Evolutionary conservation across 2,329 filamentous ascomycete species (phyloP).

Genomic region (Cladobotryum mycophilum): DNA sequence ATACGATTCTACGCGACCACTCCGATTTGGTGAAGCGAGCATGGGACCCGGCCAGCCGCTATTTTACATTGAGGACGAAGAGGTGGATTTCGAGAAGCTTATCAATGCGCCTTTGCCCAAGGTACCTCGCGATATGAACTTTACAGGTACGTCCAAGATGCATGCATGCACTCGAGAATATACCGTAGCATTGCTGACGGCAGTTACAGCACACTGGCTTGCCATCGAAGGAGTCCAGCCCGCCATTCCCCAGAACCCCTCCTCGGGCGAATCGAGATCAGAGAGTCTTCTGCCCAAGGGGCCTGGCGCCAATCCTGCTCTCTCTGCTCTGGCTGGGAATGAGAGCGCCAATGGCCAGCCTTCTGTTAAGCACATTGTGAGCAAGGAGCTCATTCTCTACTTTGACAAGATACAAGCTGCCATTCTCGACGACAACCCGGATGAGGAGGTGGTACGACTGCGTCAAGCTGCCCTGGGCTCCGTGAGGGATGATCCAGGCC

Average conservation of each 20-base stretch:
- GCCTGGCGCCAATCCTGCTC: conserved; percentile 75
- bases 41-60: conserved; percentile 89
- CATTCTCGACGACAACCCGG: conserved; percentile 79
- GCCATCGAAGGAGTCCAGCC: conserved; percentile 97
- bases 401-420: conserved; percentile 93
- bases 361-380: conserved; percentile 90
- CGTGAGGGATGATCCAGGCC: conserved; percentile 78
- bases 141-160: conserved; percentile 60
- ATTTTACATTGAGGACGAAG: conserved; percentile 97
- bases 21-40: conserved; percentile 90
- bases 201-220: conserved; percentile 76
- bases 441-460: conserved; percentile 65
- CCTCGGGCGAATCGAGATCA: conserved; percentile 72
- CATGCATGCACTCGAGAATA: neutral
- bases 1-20: conserved; percentile 83
- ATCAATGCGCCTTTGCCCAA: conserved; percentile 95
- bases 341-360: conserved; percentile 83
- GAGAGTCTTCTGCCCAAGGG: conserved; percentile 88
- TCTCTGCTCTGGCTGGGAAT: conserved; percentile 74
- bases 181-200: conserved; percentile 1
- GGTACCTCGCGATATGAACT: conserved; percentile 85
- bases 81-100: conserved; percentile 97
- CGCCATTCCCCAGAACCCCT: conserved; percentile 93
- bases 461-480: conserved; percentile 80
- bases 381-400: conserved; percentile 92